Base-by-base conservation (phyloP, 768 basidiomycete genomes). In the Tulasnella sp. region DNA sequence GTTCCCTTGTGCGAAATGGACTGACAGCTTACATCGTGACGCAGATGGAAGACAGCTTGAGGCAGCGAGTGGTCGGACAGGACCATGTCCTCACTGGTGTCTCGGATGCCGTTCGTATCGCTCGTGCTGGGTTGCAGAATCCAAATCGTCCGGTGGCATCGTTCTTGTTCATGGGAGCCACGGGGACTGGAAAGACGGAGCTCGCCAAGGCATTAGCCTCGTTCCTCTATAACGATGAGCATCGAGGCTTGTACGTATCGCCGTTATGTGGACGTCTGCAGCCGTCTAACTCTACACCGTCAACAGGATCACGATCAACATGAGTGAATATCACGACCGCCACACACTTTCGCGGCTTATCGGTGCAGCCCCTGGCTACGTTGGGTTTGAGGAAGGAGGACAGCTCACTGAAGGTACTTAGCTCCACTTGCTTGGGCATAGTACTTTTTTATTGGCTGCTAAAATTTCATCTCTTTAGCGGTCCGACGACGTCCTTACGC, bases 151-250 rank as follows among this genome's bases (percentile, higher is more conserved):
- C 95, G 1, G 89, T 96, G 19, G 94, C 95, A 3, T 94, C 92
- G 0, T 95, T 97, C 87, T 82, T 97, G 59, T 94, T 97, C 83
- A 80, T 92, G 72, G 93, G 93, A 0, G 91, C 94, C 0, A 93
- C 92, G 0, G 94, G 94, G 75, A 91, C 92, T 2, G 93, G 91
- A 14, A 93, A 93, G 90, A 96, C 94, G 0, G 94, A 94, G 76
- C 83, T 97, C 7, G 90, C 90, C 77, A 97, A 97, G 80, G 88
- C 91, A 0, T 84, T 98, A 14, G 94, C 95, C 0, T 85, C 84
- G 0, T 97, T 97, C 84, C 78, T 98, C 72, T 97, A 93, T 81
- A 90, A 94, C 73, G 92, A 95, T 74, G 93, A 95, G 77, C 88
- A 90, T 72, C 83, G 90, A 52, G 94, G 92, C 12, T 77, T 96